phyloP scores from a whole-genome alignment of 2,329 filamentous ascomycete genomes.

The Pseudogymnoascus verrucosus region DNA sequence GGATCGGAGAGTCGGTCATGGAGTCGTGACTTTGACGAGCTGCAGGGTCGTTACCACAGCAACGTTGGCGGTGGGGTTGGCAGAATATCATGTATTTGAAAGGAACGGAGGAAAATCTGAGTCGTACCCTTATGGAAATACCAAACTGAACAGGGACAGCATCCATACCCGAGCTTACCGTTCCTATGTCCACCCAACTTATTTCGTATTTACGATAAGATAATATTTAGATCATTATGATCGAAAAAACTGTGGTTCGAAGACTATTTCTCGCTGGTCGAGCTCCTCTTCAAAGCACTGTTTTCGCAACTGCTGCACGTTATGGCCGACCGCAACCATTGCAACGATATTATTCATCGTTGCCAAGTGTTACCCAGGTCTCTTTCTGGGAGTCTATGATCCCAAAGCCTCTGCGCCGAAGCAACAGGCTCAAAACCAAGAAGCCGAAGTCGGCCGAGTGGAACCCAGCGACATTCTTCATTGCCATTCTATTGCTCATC shows the following conservation, averaged over 20 bases:
- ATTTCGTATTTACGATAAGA: not conserved
- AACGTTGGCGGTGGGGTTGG: constrained; percentile 4
- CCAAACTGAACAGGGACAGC: not conserved
- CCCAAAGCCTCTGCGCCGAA: constrained; percentile 55
- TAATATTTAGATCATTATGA: constrained; percentile 5
- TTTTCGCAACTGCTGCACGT: not conserved
- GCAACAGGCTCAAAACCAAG: constrained; percentile 29
- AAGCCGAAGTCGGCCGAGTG: constrained; percentile 52
- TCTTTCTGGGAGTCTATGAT: constrained; percentile 62
- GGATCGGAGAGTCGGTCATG: not conserved
- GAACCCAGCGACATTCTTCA: constrained; percentile 78
- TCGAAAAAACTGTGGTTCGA: not conserved
- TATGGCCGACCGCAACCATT: constrained; percentile 5
- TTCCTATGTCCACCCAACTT: not conserved
- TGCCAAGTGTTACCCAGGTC: constrained; percentile 28
- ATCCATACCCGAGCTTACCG: not conserved
- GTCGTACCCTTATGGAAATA: not conserved
- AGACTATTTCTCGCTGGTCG: not conserved
- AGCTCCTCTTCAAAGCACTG: not conserved
- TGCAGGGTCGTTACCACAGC: constrained; percentile 7
- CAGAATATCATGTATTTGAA: constrained; percentile 1
- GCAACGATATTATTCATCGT: constrained; percentile 29
- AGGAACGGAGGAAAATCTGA: not conserved
- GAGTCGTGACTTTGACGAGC: constrained; percentile 4
- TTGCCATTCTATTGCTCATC: constrained; percentile 75